These are phyloP conservation scores for Colletotrichum agaves DNA, from an alignment of 2,329 filamentous ascomycete genomes.

Conservation along the genomic window DNA sequence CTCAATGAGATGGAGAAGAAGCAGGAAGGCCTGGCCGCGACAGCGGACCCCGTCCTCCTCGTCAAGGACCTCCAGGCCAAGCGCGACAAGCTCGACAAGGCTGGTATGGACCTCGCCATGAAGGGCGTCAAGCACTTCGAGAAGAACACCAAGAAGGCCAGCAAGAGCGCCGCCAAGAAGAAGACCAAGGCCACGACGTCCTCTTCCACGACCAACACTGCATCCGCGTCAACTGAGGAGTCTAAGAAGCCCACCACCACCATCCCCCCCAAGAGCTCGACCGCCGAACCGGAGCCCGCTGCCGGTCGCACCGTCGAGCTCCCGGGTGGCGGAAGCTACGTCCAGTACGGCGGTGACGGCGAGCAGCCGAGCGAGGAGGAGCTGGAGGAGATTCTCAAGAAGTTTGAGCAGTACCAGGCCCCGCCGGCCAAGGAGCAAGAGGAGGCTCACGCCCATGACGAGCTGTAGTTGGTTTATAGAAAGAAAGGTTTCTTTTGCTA, in stretches of 20 bases:
- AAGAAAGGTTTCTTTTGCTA: conserved; percentile 3
- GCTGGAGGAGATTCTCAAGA: conserved; percentile 61
- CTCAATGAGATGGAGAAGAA: conserved; percentile 75
- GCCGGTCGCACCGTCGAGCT: conserved; percentile 54
- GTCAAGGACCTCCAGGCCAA: conserved; percentile 77
- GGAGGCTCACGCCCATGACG: conserved; percentile 47
- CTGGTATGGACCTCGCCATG: conserved; percentile 75
- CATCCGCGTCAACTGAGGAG: conserved; percentile 40
- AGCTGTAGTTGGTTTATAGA: conserved; percentile 44
- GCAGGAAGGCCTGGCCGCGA: conserved; percentile 76
- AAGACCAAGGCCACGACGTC: conserved; percentile 57
- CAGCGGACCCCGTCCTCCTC: conserved; percentile 80
- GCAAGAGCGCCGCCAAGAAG: conserved; percentile 48
- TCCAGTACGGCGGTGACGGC: conserved; percentile 41
- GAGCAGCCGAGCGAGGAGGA: conserved; percentile 55
- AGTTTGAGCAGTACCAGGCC: conserved; percentile 46
- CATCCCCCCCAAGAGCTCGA: conserved; percentile 42
- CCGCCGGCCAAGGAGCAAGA: conserved; percentile 41
- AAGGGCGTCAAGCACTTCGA: conserved; percentile 71
- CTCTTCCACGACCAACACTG: conserved; percentile 52
- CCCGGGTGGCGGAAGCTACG: conserved; percentile 47
- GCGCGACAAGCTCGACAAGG: conserved; percentile 77
- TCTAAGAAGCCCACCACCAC: conserved; percentile 51
- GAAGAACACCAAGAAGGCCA: conserved; percentile 56
- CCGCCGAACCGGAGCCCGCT: conserved; percentile 44